phyloP scores from a whole-genome alignment of 2,329 filamentous ascomycete species.

The Emergomyces pasteurianus region DNA sequence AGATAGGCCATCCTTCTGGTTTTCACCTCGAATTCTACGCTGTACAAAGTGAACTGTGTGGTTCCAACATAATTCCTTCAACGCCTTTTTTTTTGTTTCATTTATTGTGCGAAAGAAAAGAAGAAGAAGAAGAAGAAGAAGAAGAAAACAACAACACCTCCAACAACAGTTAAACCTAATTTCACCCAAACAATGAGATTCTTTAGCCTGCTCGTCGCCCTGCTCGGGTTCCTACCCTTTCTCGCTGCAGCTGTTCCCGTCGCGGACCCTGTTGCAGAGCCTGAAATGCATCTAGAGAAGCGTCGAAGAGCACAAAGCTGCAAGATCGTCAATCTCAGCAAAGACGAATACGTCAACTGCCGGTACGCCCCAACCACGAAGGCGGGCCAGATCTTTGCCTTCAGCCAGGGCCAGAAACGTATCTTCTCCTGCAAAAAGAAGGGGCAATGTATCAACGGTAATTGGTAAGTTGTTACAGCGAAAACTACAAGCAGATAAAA shows the following conservation, averaged over 20 bases:
- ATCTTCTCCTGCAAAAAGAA: not conserved
- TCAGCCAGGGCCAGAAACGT: not conserved
- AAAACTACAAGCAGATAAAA: not conserved
- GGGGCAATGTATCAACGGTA: not conserved
- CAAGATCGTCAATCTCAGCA: not conserved
- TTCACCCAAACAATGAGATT: not conserved
- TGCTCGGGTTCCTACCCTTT: not conserved
- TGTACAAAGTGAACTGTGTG: not conserved
- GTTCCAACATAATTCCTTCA: too few species aligned
- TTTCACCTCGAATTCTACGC: not conserved
- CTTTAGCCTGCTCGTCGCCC: not conserved
- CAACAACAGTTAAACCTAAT: not conserved
- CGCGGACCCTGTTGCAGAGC: not conserved
- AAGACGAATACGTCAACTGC: not conserved
- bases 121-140: too few species aligned
- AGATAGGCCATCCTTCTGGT: not conserved
- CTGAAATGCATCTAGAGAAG: not conserved
- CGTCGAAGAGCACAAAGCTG: not conserved
- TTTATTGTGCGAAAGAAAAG: too few species aligned
- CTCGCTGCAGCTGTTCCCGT: not conserved
- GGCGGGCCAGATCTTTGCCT: not conserved
- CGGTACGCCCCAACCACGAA: not conserved
- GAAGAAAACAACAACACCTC: too few species aligned
- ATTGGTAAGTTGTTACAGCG: not conserved
- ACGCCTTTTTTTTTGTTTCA: too few species aligned